These are phyloP conservation scores for Nemania sp. DNA, from an alignment of 2,329 filamentous ascomycete species.

Conservation along the genomic window DNA sequence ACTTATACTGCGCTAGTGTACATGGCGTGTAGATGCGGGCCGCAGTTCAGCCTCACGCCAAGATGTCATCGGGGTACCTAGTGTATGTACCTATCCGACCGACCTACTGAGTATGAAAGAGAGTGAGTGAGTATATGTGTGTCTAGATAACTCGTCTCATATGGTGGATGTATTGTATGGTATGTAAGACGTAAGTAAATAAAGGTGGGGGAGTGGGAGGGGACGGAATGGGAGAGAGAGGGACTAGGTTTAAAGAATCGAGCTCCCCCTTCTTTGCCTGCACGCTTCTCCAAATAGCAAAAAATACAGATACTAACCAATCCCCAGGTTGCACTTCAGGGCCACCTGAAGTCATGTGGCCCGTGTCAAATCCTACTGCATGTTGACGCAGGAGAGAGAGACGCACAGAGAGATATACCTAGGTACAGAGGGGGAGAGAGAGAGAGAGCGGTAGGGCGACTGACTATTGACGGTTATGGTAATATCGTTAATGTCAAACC, in stretches of 20 bases:
- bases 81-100: not conserved
- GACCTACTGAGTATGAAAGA: too few species aligned
- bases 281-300: constrained; percentile 27
- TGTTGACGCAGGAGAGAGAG: constrained; percentile 29
- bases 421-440: constrained; percentile 12
- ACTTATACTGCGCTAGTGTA: constrained; percentile 3
- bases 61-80: constrained; percentile 2
- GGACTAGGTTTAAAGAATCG: constrained; percentile 22
- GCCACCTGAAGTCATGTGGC: constrained; percentile 37
- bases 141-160: not conserved
- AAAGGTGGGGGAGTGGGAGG: not conserved
- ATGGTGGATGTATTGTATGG: not conserved
- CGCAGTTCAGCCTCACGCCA: constrained; percentile 39
- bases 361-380: constrained; percentile 38
- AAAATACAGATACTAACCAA: constrained; percentile 11
- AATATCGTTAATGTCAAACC: constrained; percentile 30
- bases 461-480: constrained; percentile 28
- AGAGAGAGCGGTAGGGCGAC: constrained; percentile 13
- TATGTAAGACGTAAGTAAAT: not conserved
- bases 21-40: constrained; percentile 31
- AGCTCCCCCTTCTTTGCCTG: constrained; percentile 25
- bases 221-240: not conserved
- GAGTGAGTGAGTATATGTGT: not conserved
- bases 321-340: constrained; percentile 39
- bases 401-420: constrained; percentile 1